Base-by-base conservation (phyloP, 768 basidiomycete genomes). In the Mycena kentingensis region DNA sequence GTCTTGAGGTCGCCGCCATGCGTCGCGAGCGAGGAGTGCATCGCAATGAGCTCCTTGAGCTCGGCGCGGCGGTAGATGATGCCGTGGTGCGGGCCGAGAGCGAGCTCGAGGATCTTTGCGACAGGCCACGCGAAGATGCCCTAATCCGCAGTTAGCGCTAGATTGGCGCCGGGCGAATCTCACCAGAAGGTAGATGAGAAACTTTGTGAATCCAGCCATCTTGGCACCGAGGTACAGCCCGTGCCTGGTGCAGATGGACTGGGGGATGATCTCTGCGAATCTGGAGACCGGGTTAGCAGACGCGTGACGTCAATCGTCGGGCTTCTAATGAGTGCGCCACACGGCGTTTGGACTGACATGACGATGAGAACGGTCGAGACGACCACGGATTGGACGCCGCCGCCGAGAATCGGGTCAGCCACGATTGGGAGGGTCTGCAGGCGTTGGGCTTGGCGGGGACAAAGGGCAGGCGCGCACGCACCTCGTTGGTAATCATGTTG, bases 251-350 rank as follows among this genome's bases (percentile, higher is more conserved):
- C 90, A 96, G n/a, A 95, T 74, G 1, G 90, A 90, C 64, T 96
- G 93, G 0, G 93, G 93, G 55, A 95, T 94, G 57, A 95, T 91
- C 72, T 95, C 92, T 22, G 92, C 75, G 66, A 94, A 95, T 52
- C 91, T 94, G 61, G n/a, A 31, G 50, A 34, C 31, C 42, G 32
- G 48, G 45, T 60, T 28, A 46, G 44, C n/a, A 48, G 46, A 32
- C 36, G 45, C 51, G 41, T 16, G n/a, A 28, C 44, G n/a, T n/a
- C n/a, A n/a, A n/a, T 45, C 36, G 24, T 21, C 13, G 21, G 2
- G 51, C 50, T 55, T 47, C 41, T 51, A 52, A 56, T 48, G 44
- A 60, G 39, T 35, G 37, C 35, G 45, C 21, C 26, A 24, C 34
- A 11, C 46, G 45, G 52, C 27, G 24, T 24, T 26, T 35, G 42